Percentiles rank a stretch among this genome's conserved stretches.
phyloP scores from a whole-genome alignment of 1,284 basidiomycete species.

The Pseudozyma hubeiensis region DNA sequence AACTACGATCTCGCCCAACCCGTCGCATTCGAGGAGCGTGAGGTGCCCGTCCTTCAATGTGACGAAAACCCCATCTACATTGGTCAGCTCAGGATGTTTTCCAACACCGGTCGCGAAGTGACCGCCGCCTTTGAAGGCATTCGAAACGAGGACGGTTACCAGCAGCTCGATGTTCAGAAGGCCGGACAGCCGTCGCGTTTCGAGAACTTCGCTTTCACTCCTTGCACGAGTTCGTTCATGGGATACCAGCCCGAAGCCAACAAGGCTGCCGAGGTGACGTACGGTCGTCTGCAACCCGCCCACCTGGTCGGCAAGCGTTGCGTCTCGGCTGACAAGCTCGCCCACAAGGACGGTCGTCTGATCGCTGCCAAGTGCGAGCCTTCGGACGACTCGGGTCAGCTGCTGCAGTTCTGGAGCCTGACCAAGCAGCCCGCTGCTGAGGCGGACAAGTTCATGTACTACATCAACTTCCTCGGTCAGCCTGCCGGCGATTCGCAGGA shows the following conservation, averaged over 20 bases:
- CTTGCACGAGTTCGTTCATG: slow-evolving; percentile 40
- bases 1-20: slow-evolving; percentile 41
- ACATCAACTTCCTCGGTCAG: slow-evolving; percentile 48
- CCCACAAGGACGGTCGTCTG: slow-evolving; percentile 15
- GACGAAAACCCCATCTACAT: slow-evolving; percentile 26
- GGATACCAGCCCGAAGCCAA: slow-evolving; percentile 37
- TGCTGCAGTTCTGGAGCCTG: slow-evolving; percentile 50
- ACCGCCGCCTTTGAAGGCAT: slow-evolving; percentile 46
- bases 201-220: slow-evolving; percentile 48
- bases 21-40: slow-evolving; percentile 33
- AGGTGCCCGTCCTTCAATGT: slow-evolving; percentile 34
- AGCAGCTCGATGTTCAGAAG: slow-evolving; percentile 46
- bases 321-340: slow-evolving; percentile 38
- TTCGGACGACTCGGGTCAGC: slow-evolving; percentile 49
- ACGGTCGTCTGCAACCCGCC: slow-evolving; percentile 47
- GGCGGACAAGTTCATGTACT: slow-evolving; percentile 27
- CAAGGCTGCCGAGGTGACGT: slow-evolving; percentile 46
- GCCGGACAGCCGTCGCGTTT: slow-evolving; percentile 22
- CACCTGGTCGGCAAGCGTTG: slow-evolving; percentile 41
- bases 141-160: slow-evolving; percentile 39
- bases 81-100: slow-evolving; percentile 40
- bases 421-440: slow-evolving; percentile 40
- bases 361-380: slow-evolving; percentile 40
- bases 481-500: slow-evolving; percentile 24
- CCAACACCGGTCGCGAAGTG: slow-evolving; percentile 21